Evolutionary conservation across 1,139 yeast species (phyloP).

Genomic region (Diutina neorugosa): DNA sequence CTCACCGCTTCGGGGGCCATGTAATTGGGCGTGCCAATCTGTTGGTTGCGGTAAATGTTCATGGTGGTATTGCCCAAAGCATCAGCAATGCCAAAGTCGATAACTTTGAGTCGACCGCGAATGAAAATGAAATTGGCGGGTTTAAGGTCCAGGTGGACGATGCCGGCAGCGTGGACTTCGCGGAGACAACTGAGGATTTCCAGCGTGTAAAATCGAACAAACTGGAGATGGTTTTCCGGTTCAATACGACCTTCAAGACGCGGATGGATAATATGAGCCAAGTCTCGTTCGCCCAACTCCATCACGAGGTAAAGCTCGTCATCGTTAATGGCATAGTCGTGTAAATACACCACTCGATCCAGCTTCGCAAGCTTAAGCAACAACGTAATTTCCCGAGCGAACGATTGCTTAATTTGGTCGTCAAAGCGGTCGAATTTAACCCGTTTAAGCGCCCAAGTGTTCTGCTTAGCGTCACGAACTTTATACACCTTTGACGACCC

Average conservation of each 20-base stretch:
- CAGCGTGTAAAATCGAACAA: constrained; percentile 69
- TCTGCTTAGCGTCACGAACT: constrained; percentile 35
- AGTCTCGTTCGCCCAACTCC: constrained; percentile 94
- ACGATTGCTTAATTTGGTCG: constrained; percentile 57
- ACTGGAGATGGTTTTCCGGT: constrained; percentile 52
- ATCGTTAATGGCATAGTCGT: constrained; percentile 61
- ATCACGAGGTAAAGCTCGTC: constrained; percentile 63
- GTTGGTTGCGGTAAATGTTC: constrained; percentile 81
- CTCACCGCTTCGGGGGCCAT: constrained; percentile 96
- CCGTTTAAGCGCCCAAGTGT: constrained; percentile 67
- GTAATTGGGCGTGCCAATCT: constrained; percentile 91
- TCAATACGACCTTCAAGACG: constrained; percentile 25
- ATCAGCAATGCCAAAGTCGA: constrained; percentile 94
- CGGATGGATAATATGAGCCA: constrained; percentile 68
- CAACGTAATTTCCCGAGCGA: constrained; percentile 83
- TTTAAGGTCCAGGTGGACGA: constrained; percentile 89
- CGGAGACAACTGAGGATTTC: constrained; percentile 77
- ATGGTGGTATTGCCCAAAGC: constrained; percentile 89
- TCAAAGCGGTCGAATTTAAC: constrained; percentile 78
- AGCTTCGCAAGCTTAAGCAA: constrained; percentile 47
- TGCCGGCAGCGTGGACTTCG: constrained; percentile 79
- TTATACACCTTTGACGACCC: constrained; percentile 90
- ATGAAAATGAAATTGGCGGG: constrained; percentile 93
- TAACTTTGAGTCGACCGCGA: constrained; percentile 71
- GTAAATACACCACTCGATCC: constrained; percentile 64